phyloP scores from a whole-genome alignment of 1,284 basidiomycete species.

The Pyrrhoderma lamaoense region DNA sequence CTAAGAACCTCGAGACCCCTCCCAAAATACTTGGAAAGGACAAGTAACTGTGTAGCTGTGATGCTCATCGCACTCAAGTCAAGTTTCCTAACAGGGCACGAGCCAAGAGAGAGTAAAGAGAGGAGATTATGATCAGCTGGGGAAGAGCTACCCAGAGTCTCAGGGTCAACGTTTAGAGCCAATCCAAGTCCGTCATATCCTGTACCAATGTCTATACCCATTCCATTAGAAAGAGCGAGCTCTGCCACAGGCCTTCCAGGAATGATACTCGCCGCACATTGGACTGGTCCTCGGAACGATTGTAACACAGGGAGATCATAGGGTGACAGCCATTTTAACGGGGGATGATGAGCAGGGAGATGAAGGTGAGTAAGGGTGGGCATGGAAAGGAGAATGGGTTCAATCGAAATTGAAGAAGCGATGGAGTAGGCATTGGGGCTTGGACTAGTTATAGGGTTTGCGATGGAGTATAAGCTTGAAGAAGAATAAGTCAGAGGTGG shows the following conservation, averaged over 20 bases:
- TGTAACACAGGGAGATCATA: conserved; percentile 38
- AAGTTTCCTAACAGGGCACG: conserved; percentile 40
- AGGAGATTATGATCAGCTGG: conserved; percentile 22
- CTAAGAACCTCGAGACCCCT: conserved; percentile 40
- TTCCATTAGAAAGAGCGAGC: conserved; percentile 38
- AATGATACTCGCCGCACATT: conserved; percentile 48
- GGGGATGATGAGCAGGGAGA: conserved; percentile 41
- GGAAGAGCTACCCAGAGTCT: too few relatives aligned
- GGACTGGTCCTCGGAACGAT: conserved; percentile 52
- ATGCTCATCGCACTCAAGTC: conserved; percentile 54
- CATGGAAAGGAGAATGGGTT: conserved; percentile 37
- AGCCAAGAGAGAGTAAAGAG: conserved; percentile 39
- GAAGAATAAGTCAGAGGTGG: too few relatives aligned
- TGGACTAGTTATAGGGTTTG: too few relatives aligned
- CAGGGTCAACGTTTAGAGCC: background rate
- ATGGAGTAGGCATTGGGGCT: conserved; percentile 23
- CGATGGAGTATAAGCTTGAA: too few relatives aligned
- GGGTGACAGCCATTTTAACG: conserved; percentile 30
- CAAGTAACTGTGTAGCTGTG: conserved; percentile 47
- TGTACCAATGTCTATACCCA: too few relatives aligned
- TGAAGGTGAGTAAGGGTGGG: conserved; percentile 41
- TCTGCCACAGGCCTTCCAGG: conserved; percentile 50
- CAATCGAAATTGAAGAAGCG: conserved; percentile 35
- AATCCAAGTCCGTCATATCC: conserved; percentile 46
- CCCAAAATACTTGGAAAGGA: conserved; percentile 44